phyloP scores from a whole-genome alignment of 192 early-diverging fungal genomes.

The Coemansia sp. region DNA sequence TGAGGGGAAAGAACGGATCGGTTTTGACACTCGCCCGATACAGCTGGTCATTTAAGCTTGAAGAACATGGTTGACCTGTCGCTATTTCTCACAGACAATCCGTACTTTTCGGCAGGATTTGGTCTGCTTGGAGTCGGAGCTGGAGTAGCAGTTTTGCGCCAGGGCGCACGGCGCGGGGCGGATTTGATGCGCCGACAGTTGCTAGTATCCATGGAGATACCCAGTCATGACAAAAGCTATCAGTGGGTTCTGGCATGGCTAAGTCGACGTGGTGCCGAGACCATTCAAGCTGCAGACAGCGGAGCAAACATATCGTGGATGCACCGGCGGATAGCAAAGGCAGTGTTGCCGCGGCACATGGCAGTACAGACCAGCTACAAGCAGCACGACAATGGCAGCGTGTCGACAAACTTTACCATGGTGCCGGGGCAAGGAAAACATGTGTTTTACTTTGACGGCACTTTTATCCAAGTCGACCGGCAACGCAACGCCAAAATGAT shows the following conservation, averaged over 20 bases:
- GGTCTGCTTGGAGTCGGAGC: conserved; percentile 90
- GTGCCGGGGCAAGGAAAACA: conserved; percentile 95
- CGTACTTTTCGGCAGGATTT: conserved; percentile 94
- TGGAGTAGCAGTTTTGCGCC: conserved; percentile 74
- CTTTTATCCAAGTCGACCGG: conserved; percentile 84
- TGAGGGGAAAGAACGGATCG: neutral
- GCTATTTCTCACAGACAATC: conserved; percentile 66
- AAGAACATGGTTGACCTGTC: conserved; percentile 60
- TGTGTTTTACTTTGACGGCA: conserved; percentile 75
- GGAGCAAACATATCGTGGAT: conserved; percentile 43
- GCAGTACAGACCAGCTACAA: conserved; percentile 88
- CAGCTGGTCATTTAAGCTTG: neutral
- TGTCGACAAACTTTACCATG: conserved; percentile 79
- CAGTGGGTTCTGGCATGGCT: conserved; percentile 96
- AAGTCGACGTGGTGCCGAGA: conserved; percentile 45
- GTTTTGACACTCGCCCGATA: neutral
- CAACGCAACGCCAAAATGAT: conserved; percentile 87
- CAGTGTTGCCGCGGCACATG: conserved; percentile 66
- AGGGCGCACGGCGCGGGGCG: conserved; percentile 69
- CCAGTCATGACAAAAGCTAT: conserved; percentile 91
- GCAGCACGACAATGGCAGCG: conserved; percentile 89
- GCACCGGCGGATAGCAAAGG: conserved; percentile 57
- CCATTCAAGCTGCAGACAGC: conserved; percentile 22
- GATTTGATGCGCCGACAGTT: conserved; percentile 75
- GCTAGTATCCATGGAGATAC: conserved; percentile 92